Percentiles rank a stretch among this genome's conserved stretches.
phyloP scores from a whole-genome alignment of 352 stramenopile genomes.

The Peronosclerospora sorghi region DNA sequence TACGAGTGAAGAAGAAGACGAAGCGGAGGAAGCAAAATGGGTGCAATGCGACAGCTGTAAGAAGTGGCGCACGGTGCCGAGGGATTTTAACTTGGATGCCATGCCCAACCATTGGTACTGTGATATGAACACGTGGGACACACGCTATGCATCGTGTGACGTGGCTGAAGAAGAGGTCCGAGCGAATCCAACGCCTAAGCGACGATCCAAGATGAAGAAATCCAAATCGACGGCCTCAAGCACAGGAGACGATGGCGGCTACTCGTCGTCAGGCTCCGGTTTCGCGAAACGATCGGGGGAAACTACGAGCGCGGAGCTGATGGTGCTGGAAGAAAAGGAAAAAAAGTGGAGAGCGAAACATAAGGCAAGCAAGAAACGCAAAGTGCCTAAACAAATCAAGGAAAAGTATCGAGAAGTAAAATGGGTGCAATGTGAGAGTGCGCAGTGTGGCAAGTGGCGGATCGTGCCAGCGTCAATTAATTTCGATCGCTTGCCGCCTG shows the following conservation, averaged over 20 bases:
- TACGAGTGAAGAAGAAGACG: slow-evolving; percentile 20
- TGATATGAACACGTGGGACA: slow-evolving; percentile 90
- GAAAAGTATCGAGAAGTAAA: slow-evolving; percentile 78
- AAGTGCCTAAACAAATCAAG: slow-evolving; percentile 64
- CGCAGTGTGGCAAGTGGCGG: slow-evolving; percentile 91
- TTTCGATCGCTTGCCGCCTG: slow-evolving; percentile 77
- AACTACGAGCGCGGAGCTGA: slow-evolving; percentile 7
- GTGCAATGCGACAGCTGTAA: slow-evolving; percentile 93
- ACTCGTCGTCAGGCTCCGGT: slow-evolving; percentile 28
- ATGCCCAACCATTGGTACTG: slow-evolving; percentile 95
- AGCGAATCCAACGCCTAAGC: slow-evolving; percentile 18
- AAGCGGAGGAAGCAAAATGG: slow-evolving; percentile 80
- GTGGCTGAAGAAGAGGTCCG: slow-evolving; percentile 84
- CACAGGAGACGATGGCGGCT: slow-evolving; percentile 22
- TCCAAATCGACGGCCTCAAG: slow-evolving; percentile 12
- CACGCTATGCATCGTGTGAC: slow-evolving; percentile 73
- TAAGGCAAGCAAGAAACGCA: slow-evolving; percentile 58
- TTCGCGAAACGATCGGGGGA: slow-evolving; percentile 14
- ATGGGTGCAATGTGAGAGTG: slow-evolving; percentile 94
- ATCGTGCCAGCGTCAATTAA: slow-evolving; percentile 88
- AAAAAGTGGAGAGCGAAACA: slow-evolving; percentile 27
- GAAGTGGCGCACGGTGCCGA: slow-evolving; percentile 92
- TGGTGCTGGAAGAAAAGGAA: slow-evolving; percentile 12
- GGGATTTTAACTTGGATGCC: slow-evolving; percentile 73
- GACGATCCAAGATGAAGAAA: slow-evolving; percentile 26